Base-by-base conservation (phyloP, 2,329 filamentous ascomycete genomes). In the Ophiosphaerella herpotricha region DNA sequence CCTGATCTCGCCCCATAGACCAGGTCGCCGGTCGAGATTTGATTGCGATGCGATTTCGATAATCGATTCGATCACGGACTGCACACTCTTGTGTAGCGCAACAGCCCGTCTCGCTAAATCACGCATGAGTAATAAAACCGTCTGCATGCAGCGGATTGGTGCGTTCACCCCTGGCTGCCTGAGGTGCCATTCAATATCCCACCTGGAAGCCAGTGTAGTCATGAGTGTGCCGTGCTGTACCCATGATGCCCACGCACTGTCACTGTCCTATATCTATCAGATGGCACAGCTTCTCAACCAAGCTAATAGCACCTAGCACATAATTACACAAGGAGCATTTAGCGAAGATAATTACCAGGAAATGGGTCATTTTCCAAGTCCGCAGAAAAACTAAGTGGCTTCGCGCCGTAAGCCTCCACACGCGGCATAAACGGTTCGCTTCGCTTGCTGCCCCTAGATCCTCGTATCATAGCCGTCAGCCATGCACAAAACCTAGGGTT, bases 21-120 rank as follows among this genome's bases (percentile, higher is more conserved):
- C 43, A 16, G 43, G 43, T 38, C 24, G 9, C n/a, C 32, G 43
- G 43, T 45, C 43, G 35, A 37, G 43, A 45, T 45, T 32, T 14
- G 39, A 41, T 37, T 29, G 13, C 24, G 26, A 41, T 16, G n/a
- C 35, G 23, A 45, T 45, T n/a, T 23, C 34, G 43, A 45, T 32
- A 16, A 24, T 29, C 43, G 29, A 29, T 5, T 29, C 26, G 26
- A 29, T 7, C 26, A 29, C 3, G 11, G 7, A 8, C 26, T 11
- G 26, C 6, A 29, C 26, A 29, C 7, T 11, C 2, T 29, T 29
- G 26, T 29, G 26, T 29, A 29, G 26, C 39, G 38, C 14, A n/a
- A 26, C 32, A 9, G 14, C n/a, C 7, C 11, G 12, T 14, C 14
- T 41, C 39, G 39, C 39, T 41, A 18, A 16, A 29, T 7, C 24